Evolutionary conservation across 352 stramenopile species (phyloP).

Genomic region (Phytophthora gonapodyides): DNA sequence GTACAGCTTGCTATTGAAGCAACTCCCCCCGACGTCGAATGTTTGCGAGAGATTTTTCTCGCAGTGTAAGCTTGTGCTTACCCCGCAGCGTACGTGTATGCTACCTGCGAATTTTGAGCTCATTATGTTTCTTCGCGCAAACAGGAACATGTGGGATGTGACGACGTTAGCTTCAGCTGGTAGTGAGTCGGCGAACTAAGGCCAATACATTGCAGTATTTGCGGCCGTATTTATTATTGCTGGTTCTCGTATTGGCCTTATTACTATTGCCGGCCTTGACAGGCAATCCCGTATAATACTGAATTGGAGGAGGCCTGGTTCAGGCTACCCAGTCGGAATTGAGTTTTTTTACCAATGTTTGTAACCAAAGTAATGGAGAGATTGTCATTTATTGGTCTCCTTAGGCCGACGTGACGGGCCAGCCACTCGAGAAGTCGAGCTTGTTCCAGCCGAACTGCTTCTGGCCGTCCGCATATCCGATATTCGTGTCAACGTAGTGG

Average conservation of each 20-base stretch:
- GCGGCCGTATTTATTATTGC: no score
- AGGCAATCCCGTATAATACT: no score
- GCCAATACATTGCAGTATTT: no score
- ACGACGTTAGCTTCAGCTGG: background rate
- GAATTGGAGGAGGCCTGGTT: no score
- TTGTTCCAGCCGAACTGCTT: constrained; percentile 66
- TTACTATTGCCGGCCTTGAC: no score
- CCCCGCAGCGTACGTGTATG: constrained; percentile 8
- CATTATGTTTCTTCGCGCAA: constrained; percentile 11
- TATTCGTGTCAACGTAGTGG: constrained; percentile 41
- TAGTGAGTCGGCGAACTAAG: background rate
- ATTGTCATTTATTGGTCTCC: no score
- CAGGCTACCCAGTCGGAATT: no score
- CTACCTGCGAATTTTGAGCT: constrained; percentile 11
- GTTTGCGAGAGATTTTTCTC: constrained; percentile 10
- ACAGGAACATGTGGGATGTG: constrained; percentile 9
- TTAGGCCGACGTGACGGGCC: constrained; percentile 31
- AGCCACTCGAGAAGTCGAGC: constrained; percentile 51
- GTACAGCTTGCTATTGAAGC: constrained; percentile 6
- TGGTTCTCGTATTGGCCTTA: no score
- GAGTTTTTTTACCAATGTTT: no score
- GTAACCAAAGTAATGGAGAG: no score
- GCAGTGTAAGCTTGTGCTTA: constrained; percentile 13
- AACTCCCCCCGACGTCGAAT: constrained; percentile 9
- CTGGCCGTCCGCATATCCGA: constrained; percentile 49